Conservation (phyloP, 2,329 filamentous ascomycete genomes). For the Pseudogymnoascus sp. region DNA sequence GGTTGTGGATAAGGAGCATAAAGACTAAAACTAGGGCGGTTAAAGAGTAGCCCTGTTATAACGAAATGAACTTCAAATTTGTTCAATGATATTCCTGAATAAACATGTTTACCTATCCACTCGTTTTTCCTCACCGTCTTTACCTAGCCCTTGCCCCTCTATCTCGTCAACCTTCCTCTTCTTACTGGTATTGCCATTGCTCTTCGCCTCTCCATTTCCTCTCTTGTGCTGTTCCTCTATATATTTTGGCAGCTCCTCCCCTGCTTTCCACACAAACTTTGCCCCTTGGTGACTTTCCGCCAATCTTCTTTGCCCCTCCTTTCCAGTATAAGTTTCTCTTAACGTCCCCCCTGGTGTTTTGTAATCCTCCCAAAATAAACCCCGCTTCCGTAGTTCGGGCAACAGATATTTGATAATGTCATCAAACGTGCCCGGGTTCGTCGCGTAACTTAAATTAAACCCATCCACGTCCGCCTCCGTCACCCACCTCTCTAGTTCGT, state of each 20-base stretch:
- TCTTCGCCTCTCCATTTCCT: not conserved
- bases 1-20: slow-evolving; percentile 21
- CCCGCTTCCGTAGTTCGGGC: slow-evolving; percentile 50
- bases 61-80: not conserved
- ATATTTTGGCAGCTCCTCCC: slow-evolving; percentile 10
- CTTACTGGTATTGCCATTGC: not conserved
- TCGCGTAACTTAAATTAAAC: slow-evolving; percentile 61
- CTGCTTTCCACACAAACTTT: slow-evolving; percentile 16
- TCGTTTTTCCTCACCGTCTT: not conserved
- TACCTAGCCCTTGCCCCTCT: not conserved
- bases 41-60: too few species aligned
- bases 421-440: slow-evolving; percentile 57
- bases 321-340: slow-evolving; percentile 16
- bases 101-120: not conserved
- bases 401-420: slow-evolving; percentile 56
- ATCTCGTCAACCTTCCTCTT: not conserved
- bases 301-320: slow-evolving; percentile 11
- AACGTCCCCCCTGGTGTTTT: slow-evolving; percentile 19
- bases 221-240: not conserved
- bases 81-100: not conserved
- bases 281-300: slow-evolving; percentile 17
- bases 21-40: not conserved
- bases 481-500: slow-evolving; percentile 59
- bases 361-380: slow-evolving; percentile 45
- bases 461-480: slow-evolving; percentile 61